Base-by-base conservation (phyloP, 2,329 filamentous ascomycete species). In the Lecanicillium sp. region DNA sequence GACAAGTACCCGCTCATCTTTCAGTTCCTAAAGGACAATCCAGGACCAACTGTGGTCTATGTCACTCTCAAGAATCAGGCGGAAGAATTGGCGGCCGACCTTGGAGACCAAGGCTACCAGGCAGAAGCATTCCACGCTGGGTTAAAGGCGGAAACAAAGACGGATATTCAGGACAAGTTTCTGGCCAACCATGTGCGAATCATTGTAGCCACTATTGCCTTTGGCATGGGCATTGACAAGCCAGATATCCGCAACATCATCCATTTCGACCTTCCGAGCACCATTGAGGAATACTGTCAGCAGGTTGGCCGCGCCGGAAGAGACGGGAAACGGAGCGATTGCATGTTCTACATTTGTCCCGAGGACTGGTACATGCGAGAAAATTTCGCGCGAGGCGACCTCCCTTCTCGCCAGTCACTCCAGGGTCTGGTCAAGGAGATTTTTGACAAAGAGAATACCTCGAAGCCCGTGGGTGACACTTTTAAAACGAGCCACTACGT, bases 161-260 rank as follows among this genome's bases (percentile, higher is more conserved):
- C 60, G 1, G 37, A 62, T 2, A 59, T 74, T 2, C 77, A 80
- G 52, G 74, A 79, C 3, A 62, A 67, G 8, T 79, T 79, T 47
- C 75, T 79, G 72, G 60, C 62, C 1, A 65, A 63, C 2, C 59
- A 66, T 19, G 60, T 72, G 24, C 57, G 66, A n/a, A 70, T 59
- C 21, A 60, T 64, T 19, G 41, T 57, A 15, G 75, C 76, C 3
- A 80, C 77, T 0, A 79, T 79, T 33, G 77, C 77, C 1, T 80
- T 80, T 43, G 77, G 77, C 1, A 80, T 80, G 77, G 77, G 77
- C 0, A 78, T 80, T 15, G 77, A 80, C 56, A 80, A 80, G 51
- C 51, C 67, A 27, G 67, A 75, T 41, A 78, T 80, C 33, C 68
- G 77, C 6, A 78, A 76, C 49, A 68, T 80, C 27, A 55, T 79